Evolutionary conservation across 192 early-diverging fungal genomes (phyloP), one percentile per base, ranked within the genome.

Genomic region (Gorgonomyces haynaldii): DNA sequence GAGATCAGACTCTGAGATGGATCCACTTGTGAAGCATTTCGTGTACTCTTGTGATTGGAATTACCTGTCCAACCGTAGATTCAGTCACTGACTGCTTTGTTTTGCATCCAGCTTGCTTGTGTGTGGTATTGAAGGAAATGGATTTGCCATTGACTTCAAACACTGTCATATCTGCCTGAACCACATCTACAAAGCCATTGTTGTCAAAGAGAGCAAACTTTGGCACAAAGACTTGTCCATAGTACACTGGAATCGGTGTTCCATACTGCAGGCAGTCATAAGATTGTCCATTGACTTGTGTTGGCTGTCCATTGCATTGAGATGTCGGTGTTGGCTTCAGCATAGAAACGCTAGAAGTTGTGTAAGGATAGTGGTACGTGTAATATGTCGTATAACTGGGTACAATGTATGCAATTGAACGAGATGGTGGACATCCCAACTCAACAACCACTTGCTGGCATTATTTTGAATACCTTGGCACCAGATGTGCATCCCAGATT

Each of bases 181-280:
- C 36, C 15, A 8, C 35, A 3, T 26, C 4, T 3, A 53, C 29
- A 44, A 40, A 44, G 4, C 5, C 31, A 4, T 13, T 19, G 12
- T 37, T 42, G 21, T 53, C 37, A 29, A n/a, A 53, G 15, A 53
- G 15, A 25, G 30, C 51, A 31, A 53, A 53, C 22, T 30, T 5
- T 6, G 51, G 51, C 7, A 17, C 25, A 22, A 26, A 53, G 2
- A 13, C 2, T 10, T n/a, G 2, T 12, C 39, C 38, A 42, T 53
- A 53, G 36, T 40, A 53, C 12, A 21, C 19, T 16, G 3, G 35
- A 9, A 16, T 34, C 8, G 29, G 24, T 26, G 31, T 16, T 3
- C 35, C 35, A n/a, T 36, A 30, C 8, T 19, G 3, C 9, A 12
- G 4, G 22, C 48, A 50, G 36, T 50, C 13, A 16, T 20, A 10